Conservation (phyloP, 2,329 filamentous ascomycete genomes). For the Endothia cerciana region DNA sequence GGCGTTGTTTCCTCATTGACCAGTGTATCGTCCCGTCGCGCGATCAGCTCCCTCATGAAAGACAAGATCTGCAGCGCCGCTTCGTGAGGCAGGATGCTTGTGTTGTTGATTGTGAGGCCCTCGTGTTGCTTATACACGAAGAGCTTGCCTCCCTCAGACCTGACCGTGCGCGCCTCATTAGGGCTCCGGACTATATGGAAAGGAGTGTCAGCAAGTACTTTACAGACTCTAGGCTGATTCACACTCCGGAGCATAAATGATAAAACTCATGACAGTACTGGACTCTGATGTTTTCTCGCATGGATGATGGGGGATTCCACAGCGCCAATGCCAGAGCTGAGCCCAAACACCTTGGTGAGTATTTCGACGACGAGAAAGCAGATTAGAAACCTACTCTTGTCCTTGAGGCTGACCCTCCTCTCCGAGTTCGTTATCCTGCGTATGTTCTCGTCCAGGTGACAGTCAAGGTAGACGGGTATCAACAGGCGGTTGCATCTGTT, state of each 20-base stretch:
- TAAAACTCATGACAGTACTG: neutral
- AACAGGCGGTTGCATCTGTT: slow-evolving; percentile 34
- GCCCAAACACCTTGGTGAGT: neutral
- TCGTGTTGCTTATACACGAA: slow-evolving; percentile 22
- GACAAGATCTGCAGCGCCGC: slow-evolving; percentile 37
- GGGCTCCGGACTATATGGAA: slow-evolving; percentile 25
- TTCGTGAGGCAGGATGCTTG: slow-evolving; percentile 32
- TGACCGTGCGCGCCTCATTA: slow-evolving; percentile 28
- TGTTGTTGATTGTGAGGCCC: slow-evolving; percentile 35
- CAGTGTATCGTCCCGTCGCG: slow-evolving; percentile 29
- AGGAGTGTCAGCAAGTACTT: slow-evolving; percentile 1
- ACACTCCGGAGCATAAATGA: neutral
- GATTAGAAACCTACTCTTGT: slow-evolving; percentile 24
- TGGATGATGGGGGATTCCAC: neutral
- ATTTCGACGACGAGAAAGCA: neutral
- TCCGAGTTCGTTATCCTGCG: slow-evolving; percentile 32
- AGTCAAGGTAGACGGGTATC: slow-evolving; percentile 36
- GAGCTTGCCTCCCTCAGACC: slow-evolving; percentile 27
- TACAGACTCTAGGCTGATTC: neutral
- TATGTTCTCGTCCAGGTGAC: slow-evolving; percentile 33
- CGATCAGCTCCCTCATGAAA: slow-evolving; percentile 33
- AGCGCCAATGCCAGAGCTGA: neutral
- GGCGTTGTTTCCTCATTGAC: slow-evolving; percentile 29
- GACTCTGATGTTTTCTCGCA: neutral
- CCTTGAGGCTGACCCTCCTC: slow-evolving; percentile 31